Evolutionary conservation across 2,329 filamentous ascomycete genomes (phyloP), one percentile per base, ranked within the genome.

Genomic region (Arthrinium phaeospermum): DNA sequence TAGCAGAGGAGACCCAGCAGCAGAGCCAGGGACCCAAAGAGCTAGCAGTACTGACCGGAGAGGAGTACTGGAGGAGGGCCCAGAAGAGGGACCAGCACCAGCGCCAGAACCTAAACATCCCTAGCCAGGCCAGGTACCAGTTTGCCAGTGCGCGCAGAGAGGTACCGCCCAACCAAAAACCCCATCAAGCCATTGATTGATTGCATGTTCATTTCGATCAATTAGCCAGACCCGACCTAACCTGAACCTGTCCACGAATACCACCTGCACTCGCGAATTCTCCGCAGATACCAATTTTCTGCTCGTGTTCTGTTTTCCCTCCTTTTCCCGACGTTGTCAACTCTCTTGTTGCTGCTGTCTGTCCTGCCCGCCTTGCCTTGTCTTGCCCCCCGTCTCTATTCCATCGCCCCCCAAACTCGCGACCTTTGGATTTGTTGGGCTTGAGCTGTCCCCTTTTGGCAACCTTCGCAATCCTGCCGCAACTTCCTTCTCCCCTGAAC

Each of bases 271-370:
- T 41, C 14, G 16, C 37, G 34, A 64, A 37, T 64, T 64, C 57
- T 64, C 57, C 57, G 57, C 34, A 64, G 57, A 64, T 64, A 37
- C 19, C 57, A 64, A 64, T 64, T 64, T 64, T 64, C 57, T 22
- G 30, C 34, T 64, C 30, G 57, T 64, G 57, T 41, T 30, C 34
- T 41, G 19, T 34, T 57, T 41, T 37, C 30, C 53, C 53, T 61
- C 51, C 51, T 61, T 61, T 57, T 34, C 27, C 22, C 30, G 30
- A 30, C 30, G 30, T 34, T 34, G 27, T 30, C 27, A 61, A 61
- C 53, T 22, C 30, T 61, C 27, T 30, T 16, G 27, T 16, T 34
- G 10, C 16, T 30, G 16, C 37, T 22, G 30, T 61, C 46, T 61
- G 53, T 51, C 30, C 27, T 34, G 51, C 30, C 53, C 16, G 51